Conservation (phyloP, 2,329 filamentous ascomycete genomes). For the Penicillium sp. region DNA sequence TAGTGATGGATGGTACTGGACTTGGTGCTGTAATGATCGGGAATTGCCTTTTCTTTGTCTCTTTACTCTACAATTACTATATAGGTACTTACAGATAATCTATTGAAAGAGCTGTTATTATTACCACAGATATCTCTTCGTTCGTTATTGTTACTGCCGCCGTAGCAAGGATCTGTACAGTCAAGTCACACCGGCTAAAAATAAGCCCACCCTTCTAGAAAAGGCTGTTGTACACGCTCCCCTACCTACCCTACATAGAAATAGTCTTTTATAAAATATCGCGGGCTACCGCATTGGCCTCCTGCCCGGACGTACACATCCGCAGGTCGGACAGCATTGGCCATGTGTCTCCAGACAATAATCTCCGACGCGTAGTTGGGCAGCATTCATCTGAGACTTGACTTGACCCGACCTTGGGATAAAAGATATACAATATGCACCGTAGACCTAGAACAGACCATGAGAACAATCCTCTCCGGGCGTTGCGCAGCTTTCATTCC, state of each 20-base stretch:
- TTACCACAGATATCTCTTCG: no score
- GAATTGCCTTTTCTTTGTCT: not conserved
- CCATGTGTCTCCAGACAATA: slow-evolving; percentile 13
- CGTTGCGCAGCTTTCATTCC: not conserved
- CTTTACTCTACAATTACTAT: slow-evolving; percentile 1
- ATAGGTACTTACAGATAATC: slow-evolving; percentile 4
- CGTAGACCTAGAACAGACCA: not conserved
- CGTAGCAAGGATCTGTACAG: no score
- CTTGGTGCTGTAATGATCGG: slow-evolving; percentile 3
- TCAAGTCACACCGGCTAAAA: not conserved
- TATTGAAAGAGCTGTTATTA: slow-evolving; percentile 2
- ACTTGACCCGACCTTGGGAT: not conserved
- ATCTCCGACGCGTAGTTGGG: slow-evolving; percentile 9
- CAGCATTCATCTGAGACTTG: slow-evolving; percentile 2
- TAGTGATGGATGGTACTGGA: slow-evolving; percentile 4
- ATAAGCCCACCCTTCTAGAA: not conserved
- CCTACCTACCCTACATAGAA: not conserved
- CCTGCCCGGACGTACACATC: slow-evolving; percentile 3
- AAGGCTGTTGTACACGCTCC: not conserved
- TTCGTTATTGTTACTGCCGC: not conserved
- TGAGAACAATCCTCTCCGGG: not conserved
- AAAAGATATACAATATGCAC: not conserved
- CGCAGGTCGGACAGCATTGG: slow-evolving; percentile 7
- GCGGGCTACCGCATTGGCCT: slow-evolving; percentile 9
- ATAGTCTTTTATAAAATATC: no score